phyloP scores from a whole-genome alignment of 768 basidiomycete species.

The Termitomyces sp. region DNA sequence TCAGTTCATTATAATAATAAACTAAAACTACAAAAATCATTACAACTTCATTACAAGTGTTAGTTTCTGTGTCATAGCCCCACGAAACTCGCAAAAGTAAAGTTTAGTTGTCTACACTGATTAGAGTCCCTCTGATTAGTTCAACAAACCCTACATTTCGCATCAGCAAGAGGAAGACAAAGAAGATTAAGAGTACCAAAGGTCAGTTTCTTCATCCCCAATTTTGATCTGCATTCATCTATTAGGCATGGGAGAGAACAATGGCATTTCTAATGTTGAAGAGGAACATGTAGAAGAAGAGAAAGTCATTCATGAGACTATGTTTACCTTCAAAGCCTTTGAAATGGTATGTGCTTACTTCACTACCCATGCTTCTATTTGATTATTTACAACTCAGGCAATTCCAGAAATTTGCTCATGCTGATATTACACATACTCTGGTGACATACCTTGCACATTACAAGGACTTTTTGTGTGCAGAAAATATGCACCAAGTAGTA shows the following conservation, averaged over 20 bases:
- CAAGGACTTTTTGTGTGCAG: constrained; percentile 70
- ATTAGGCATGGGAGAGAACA: constrained; percentile 38
- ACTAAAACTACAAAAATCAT: no score
- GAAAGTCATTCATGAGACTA: constrained; percentile 70
- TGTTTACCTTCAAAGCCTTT: constrained; percentile 89
- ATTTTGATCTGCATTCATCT: neutral
- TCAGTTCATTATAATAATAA: no score
- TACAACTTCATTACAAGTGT: no score
- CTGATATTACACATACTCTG: constrained; percentile 81
- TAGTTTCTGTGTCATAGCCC: no score
- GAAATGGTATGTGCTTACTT: constrained; percentile 58
- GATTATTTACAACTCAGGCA: neutral
- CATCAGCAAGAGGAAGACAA: constrained; percentile 57
- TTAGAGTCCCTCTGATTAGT: no score
- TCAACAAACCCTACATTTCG: no score
- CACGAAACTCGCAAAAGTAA: no score
- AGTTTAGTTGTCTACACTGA: no score
- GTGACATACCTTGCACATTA: constrained; percentile 79
- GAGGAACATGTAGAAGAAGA: constrained; percentile 60
- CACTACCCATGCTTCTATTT: constrained; percentile 42
- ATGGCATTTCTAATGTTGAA: constrained; percentile 63
- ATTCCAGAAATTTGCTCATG: constrained; percentile 79
- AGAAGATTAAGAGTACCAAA: constrained; percentile 44
- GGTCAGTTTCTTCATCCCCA: constrained; percentile 21
- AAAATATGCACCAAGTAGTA: constrained; percentile 88